phyloP scores from a whole-genome alignment of 306 rosid genomes.

The Ormosia emarginata region DNA sequence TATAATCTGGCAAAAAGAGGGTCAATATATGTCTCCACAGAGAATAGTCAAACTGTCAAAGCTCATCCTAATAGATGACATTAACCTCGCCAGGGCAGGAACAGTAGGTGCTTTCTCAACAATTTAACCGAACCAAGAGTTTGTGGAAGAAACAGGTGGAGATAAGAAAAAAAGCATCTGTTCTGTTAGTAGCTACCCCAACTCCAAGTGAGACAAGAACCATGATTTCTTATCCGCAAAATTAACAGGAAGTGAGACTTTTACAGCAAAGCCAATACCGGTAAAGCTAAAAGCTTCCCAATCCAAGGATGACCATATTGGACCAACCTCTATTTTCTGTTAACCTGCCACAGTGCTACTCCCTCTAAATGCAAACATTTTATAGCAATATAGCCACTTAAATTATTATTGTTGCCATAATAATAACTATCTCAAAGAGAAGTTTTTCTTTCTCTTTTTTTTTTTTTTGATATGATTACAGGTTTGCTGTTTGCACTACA shows the following conservation, averaged over 20 bases:
- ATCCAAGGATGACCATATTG: neutral
- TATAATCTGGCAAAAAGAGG: neutral
- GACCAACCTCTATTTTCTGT: conserved; percentile 10
- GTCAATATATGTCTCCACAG: neutral
- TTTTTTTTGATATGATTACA: neutral
- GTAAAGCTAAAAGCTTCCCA: neutral
- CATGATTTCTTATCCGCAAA: neutral
- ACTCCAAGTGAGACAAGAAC: neutral
- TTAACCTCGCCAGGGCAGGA: neutral
- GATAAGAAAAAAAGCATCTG: neutral
- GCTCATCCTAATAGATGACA: neutral
- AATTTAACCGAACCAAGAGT: conserved; percentile 9
- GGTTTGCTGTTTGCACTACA: neutral
- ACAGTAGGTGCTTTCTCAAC: neutral
- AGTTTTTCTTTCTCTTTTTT: too few relatives aligned
- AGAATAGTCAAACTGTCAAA: neutral
- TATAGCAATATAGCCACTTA: neutral
- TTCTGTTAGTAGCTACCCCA: neutral
- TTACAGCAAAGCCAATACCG: neutral
- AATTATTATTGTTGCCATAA: neutral
- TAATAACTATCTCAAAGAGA: neutral
- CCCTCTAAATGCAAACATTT: neutral
- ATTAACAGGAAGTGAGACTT: conserved; percentile 10
- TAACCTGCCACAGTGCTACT: neutral
- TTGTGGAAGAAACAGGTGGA: neutral